A percentile compares a stretch with the other conserved stretches of the same genome.
Evolutionary conservation across 352 stramenopile species (phyloP).

Genomic region (Bremia lactucae): DNA sequence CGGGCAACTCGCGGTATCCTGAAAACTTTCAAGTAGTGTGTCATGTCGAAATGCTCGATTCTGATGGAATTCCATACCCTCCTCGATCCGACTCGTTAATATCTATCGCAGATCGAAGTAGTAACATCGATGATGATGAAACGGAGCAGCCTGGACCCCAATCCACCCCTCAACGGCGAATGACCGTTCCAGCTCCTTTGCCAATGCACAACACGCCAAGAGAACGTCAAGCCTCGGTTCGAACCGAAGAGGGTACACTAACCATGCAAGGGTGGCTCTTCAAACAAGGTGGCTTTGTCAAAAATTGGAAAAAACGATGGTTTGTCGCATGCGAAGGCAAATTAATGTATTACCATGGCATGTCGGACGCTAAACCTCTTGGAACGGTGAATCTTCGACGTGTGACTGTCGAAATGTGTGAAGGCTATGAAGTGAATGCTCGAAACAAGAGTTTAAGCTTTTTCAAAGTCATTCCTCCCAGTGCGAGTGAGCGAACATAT

Average conservation of each 20-base stretch:
- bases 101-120: too few species aligned
- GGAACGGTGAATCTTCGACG: constrained; percentile 49
- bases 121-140: constrained; percentile 12
- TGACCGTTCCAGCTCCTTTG: constrained; percentile 15
- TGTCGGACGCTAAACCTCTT: constrained; percentile 56
- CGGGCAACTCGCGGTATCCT: constrained; percentile 39
- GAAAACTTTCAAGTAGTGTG: constrained; percentile 47
- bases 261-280: constrained; percentile 65
- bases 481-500: constrained; percentile 51
- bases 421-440: constrained; percentile 45
- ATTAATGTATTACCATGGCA: constrained; percentile 65
- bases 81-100: constrained; percentile 13
- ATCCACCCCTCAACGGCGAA: constrained; percentile 17
- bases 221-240: constrained; percentile 11
- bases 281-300: constrained; percentile 72
- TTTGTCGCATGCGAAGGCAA: constrained; percentile 72
- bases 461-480: constrained; percentile 56
- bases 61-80: constrained; percentile 16
- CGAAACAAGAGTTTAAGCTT: constrained; percentile 49
- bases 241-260: constrained; percentile 18
- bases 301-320: constrained; percentile 82
- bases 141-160: constrained; percentile 9
- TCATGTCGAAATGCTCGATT: constrained; percentile 30
- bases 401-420: constrained; percentile 48
- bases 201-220: constrained; percentile 7